These are phyloP conservation scores for Leptosphaerulina australis DNA, from an alignment of 2,329 filamentous ascomycete genomes.

Conservation along the genomic window DNA sequence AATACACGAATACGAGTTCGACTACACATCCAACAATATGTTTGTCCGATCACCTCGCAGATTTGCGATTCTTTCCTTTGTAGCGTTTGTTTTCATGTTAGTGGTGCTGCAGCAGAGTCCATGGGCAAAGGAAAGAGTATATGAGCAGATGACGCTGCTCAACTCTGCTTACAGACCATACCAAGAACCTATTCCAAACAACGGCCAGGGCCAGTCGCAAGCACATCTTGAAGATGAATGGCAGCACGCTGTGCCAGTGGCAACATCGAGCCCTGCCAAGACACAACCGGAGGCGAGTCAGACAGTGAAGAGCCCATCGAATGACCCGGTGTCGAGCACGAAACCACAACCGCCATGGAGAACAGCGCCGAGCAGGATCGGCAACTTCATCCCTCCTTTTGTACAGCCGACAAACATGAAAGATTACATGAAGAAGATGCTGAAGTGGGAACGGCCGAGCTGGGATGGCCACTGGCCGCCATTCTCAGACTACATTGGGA, in stretches of 20 bases:
- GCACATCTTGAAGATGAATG: slow-evolving; percentile 30
- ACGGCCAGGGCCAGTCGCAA: slow-evolving; percentile 19
- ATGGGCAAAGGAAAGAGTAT: slow-evolving; percentile 33
- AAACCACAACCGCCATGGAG: slow-evolving; percentile 35
- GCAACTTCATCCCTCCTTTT: slow-evolving; percentile 22
- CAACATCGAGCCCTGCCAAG: slow-evolving; percentile 2
- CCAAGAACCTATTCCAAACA: slow-evolving; percentile 21
- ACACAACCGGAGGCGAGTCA: neutral
- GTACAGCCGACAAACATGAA: slow-evolving; percentile 34
- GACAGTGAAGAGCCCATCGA: slow-evolving; percentile 16
- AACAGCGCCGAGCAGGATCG: slow-evolving; percentile 26
- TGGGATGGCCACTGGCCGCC: slow-evolving; percentile 53
- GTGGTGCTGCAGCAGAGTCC: slow-evolving; percentile 38
- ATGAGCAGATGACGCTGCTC: slow-evolving; percentile 37
- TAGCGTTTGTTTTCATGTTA: slow-evolving; percentile 44
- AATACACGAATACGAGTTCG: slow-evolving; percentile 30
- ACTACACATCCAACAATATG: slow-evolving; percentile 31
- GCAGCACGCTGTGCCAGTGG: slow-evolving; percentile 26
- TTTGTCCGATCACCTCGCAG: slow-evolving; percentile 47
- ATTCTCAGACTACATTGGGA: slow-evolving; percentile 51
- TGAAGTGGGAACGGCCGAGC: slow-evolving; percentile 50
- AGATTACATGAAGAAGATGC: slow-evolving; percentile 51
- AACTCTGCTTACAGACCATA: slow-evolving; percentile 17
- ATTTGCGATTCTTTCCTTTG: slow-evolving; percentile 45
- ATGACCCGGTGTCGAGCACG: slow-evolving; percentile 11